phyloP scores from a whole-genome alignment of 306 rosid species.

The Abrus precatorius region DNA sequence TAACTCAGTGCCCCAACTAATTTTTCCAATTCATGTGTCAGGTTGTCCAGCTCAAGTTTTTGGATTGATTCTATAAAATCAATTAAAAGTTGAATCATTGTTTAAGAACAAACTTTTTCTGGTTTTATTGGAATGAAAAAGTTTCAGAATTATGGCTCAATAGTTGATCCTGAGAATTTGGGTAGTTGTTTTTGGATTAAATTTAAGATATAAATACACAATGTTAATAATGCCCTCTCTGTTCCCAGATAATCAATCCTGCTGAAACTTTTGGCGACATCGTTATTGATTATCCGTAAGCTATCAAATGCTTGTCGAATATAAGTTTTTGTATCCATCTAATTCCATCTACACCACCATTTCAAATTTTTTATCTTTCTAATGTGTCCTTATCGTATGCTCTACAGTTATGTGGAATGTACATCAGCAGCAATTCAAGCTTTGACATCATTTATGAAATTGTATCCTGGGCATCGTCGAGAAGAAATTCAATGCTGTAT shows the following conservation, averaged over 20 bases:
- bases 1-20: constrained; percentile 30
- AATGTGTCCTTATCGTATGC: constrained; percentile 36
- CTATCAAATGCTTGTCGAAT: constrained; percentile 46
- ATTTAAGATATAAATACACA: constrained; percentile 9
- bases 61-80: constrained; percentile 34
- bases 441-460: constrained; percentile 62
- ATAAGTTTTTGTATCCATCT: constrained; percentile 27
- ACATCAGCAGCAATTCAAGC: constrained; percentile 94
- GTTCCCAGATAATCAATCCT: constrained; percentile 84
- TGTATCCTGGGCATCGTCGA: constrained; percentile 71
- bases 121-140: constrained; percentile 6
- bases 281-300: constrained; percentile 96
- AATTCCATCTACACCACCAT: constrained; percentile 9
- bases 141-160: constrained; percentile 30
- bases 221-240: constrained; percentile 41
- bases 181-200: constrained; percentile 18
- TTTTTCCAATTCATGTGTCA: constrained; percentile 22
- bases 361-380: constrained; percentile 11
- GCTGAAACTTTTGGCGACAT: constrained; percentile 98
- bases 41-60: constrained; percentile 35
- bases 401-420: constrained; percentile 83
- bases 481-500: constrained; percentile 73
- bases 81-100: constrained; percentile 27
- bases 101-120: constrained; percentile 33
- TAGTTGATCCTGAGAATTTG: constrained; percentile 31